These are phyloP conservation scores for Ceratocystis variospora DNA, from an alignment of 2,329 filamentous ascomycete species.

Conservation along the genomic window DNA sequence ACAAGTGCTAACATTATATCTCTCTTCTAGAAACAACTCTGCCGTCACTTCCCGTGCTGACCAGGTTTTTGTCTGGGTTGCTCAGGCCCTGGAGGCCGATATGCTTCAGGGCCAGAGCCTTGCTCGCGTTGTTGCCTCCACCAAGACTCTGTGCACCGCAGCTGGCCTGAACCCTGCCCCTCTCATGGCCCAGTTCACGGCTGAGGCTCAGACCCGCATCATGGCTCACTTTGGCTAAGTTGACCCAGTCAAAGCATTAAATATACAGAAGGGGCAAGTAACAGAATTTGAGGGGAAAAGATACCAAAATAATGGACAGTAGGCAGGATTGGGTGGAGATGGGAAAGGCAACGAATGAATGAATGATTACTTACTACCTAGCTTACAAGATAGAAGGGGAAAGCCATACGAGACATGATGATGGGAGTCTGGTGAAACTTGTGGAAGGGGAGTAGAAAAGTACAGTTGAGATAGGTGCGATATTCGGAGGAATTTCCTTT, in stretches of 20 bases:
- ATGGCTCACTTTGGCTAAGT: conserved; percentile 60
- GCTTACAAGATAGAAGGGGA: conserved; percentile 14
- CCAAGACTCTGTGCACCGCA: conserved; percentile 61
- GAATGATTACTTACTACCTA: conserved; percentile 16
- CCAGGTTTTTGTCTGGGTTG: conserved; percentile 73
- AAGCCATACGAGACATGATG: background rate
- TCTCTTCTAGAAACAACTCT: conserved; percentile 58
- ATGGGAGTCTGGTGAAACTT: background rate
- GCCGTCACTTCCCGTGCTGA: conserved; percentile 62
- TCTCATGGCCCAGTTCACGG: conserved; percentile 59
- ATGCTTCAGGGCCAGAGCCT: conserved; percentile 77
- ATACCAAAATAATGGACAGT: conserved; percentile 15
- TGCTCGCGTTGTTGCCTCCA: conserved; percentile 58
- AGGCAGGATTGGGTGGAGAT: conserved; percentile 2
- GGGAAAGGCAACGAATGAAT: conserved; percentile 17
- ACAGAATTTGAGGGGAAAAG: conserved; percentile 9
- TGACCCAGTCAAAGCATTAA: background rate
- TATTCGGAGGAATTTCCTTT: conserved; percentile 6
- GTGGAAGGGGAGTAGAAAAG: background rate
- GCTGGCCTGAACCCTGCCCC: conserved; percentile 64
- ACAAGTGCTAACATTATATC: background rate
- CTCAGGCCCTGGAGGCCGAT: conserved; percentile 78
- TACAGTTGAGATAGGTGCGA: background rate
- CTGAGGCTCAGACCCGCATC: conserved; percentile 68
- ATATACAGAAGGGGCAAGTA: conserved; percentile 1